Percentiles rank a stretch among this genome's conserved stretches.
phyloP scores from a whole-genome alignment of 495 filamentous ascomycete genomes.

The Jackrogersella minutella region DNA sequence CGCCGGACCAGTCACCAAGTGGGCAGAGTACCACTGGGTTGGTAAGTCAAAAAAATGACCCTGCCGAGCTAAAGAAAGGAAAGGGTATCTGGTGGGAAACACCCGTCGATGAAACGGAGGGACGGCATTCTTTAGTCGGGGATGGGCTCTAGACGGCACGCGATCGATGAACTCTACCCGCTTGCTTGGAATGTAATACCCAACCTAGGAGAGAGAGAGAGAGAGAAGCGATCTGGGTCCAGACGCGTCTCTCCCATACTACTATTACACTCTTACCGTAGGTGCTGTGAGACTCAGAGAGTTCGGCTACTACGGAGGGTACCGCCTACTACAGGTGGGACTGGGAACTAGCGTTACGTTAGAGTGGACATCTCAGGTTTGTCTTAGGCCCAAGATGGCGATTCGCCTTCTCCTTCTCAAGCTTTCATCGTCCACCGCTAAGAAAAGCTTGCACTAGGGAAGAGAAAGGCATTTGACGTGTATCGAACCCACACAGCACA shows the following conservation, averaged over 20 bases:
- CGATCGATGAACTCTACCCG: slow-evolving; percentile 21
- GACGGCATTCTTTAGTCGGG: slow-evolving; percentile 36
- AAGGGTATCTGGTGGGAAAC: no score
- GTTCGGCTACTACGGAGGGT: slow-evolving; percentile 28
- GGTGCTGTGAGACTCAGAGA: slow-evolving; percentile 20
- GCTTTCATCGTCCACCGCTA: slow-evolving; percentile 17
- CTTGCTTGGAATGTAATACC: slow-evolving; percentile 14
- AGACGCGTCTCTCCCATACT: slow-evolving; percentile 9
- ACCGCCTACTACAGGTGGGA: slow-evolving; percentile 10
- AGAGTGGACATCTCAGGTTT: slow-evolving; percentile 33
- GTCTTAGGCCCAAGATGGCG: slow-evolving; percentile 27
- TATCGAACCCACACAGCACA: slow-evolving; percentile 14
- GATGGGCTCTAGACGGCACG: slow-evolving; percentile 22
- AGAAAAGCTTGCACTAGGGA: slow-evolving; percentile 14
- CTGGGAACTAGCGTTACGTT: slow-evolving; percentile 28
- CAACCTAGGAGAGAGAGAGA: slow-evolving; percentile 4
- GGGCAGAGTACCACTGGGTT: slow-evolving; percentile 33
- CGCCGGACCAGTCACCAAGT: slow-evolving; percentile 30
- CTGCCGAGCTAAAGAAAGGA: slow-evolving; percentile 1
- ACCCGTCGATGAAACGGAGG: slow-evolving; percentile 13
- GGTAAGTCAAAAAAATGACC: slow-evolving; percentile 13
- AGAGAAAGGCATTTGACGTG: slow-evolving; percentile 17
- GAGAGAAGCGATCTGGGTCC: slow-evolving; percentile 14
- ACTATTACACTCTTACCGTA: slow-evolving; percentile 17
- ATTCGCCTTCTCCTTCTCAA: slow-evolving; percentile 13